Conservation (phyloP, 192 early-diverging fungal genomes). For the Obelidium mucronatum region DNA sequence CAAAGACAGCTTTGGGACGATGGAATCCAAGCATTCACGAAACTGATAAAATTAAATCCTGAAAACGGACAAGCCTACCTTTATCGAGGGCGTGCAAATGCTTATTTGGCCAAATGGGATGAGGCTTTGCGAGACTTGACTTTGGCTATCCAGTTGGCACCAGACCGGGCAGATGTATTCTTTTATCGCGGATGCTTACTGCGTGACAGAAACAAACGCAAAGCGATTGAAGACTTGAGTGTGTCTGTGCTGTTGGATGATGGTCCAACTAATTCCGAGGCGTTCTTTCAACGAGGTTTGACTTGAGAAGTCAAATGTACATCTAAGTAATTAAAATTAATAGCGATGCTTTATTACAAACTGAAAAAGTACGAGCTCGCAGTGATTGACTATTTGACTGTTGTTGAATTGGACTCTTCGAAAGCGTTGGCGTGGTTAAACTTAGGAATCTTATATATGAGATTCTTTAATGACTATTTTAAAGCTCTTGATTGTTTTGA, state of each 20-base stretch:
- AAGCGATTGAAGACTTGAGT: constrained; percentile 61
- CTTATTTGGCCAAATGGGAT: constrained; percentile 51
- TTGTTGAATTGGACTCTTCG: constrained; percentile 52
- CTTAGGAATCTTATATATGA: constrained; percentile 59
- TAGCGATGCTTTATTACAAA: constrained; percentile 55
- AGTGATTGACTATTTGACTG: constrained; percentile 48
- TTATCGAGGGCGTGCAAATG: constrained; percentile 52
- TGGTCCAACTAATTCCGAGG: constrained; percentile 41
- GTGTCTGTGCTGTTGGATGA: constrained; percentile 57
- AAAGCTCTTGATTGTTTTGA: constrained; percentile 55
- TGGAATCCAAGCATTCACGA: constrained; percentile 52
- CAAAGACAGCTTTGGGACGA: constrained; percentile 60
- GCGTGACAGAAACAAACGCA: constrained; percentile 46
- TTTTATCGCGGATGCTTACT: constrained; percentile 59
- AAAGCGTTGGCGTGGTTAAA: constrained; percentile 50
- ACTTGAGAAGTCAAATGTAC: background rate
- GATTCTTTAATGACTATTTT: constrained; percentile 47
- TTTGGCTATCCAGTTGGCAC: constrained; percentile 51
- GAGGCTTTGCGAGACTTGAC: constrained; percentile 59
- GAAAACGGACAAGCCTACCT: constrained; percentile 48
- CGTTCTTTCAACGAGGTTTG: constrained; percentile 56
- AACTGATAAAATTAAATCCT: constrained; percentile 49
- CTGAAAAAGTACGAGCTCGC: constrained; percentile 54
- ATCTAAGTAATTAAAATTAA: constrained; percentile 1
- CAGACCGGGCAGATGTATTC: constrained; percentile 47